Conservation (phyloP, 2,329 filamentous ascomycete genomes). For the Emericellopsis cladophorae region DNA sequence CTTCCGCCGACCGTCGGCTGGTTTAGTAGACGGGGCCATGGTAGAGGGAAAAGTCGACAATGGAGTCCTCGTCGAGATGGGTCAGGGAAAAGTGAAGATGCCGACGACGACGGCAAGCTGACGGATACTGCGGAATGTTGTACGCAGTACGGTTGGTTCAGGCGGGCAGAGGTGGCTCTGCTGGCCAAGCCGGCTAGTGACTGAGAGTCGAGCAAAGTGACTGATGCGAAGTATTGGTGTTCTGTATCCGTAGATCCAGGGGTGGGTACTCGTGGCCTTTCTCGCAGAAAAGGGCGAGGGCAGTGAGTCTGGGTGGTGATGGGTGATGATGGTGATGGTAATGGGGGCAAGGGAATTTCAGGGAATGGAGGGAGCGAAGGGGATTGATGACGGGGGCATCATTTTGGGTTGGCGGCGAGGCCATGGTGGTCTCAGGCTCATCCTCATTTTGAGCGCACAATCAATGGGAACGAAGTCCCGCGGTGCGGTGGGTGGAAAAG, state of each 20-base stretch:
- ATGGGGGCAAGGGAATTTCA: neutral
- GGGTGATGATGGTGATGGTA: neutral
- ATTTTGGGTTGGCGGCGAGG: conserved; percentile 3
- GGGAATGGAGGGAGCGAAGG: neutral
- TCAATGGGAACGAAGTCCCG: neutral
- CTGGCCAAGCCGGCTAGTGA: conserved; percentile 1
- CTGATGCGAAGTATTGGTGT: too few relatives aligned
- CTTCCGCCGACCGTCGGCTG: conserved; percentile 22
- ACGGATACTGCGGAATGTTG: neutral
- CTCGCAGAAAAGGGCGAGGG: too few relatives aligned
- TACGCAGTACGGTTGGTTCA: neutral
- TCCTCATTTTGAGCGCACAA: conserved; percentile 6
- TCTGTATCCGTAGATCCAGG: too few relatives aligned
- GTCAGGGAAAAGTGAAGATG: too few relatives aligned
- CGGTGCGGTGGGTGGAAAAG: neutral
- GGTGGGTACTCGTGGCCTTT: too few relatives aligned
- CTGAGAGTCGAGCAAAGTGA: neutral
- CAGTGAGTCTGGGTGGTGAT: neutral
- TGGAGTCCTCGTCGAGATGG: too few relatives aligned
- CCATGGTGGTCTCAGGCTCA: conserved; percentile 4
- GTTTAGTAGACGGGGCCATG: conserved; percentile 21
- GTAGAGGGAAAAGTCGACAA: neutral
- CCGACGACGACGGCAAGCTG: neutral
- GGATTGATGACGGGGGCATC: neutral
- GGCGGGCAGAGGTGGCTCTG: neutral